phyloP scores from a whole-genome alignment of 192 early-diverging fungal species.

The Backusella circina region DNA sequence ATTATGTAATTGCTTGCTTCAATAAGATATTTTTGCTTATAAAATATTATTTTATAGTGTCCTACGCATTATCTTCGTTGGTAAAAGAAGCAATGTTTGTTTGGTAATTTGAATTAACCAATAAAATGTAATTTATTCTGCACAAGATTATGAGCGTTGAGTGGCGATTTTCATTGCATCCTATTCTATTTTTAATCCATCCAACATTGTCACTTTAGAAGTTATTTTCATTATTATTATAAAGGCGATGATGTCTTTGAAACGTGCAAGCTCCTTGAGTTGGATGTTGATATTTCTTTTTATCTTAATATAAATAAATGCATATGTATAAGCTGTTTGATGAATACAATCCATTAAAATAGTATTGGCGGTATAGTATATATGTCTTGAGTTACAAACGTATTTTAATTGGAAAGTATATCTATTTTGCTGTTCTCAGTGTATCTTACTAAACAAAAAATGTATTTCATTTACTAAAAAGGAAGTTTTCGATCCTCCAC shows the following conservation, averaged over 20 bases:
- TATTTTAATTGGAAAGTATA: too few relatives aligned
- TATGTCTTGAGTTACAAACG: too few relatives aligned
- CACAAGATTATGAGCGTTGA: background rate
- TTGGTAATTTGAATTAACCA: background rate
- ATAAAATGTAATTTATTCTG: background rate
- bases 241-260: background rate
- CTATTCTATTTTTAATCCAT: background rate
- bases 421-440: too few relatives aligned
- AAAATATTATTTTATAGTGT: slow-evolving; percentile 18
- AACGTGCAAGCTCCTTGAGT: background rate
- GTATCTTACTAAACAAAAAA: too few relatives aligned
- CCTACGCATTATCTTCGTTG: slow-evolving; percentile 38
- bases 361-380: too few relatives aligned
- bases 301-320: too few relatives aligned
- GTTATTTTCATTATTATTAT: too few relatives aligned
- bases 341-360: too few relatives aligned
- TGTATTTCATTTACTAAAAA: too few relatives aligned
- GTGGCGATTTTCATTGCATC: background rate
- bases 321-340: background rate
- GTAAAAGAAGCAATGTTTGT: background rate
- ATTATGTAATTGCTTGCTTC: background rate
- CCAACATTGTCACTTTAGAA: too few relatives aligned
- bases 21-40: background rate
- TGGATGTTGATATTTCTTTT: background rate
- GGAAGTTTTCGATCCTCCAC: too few relatives aligned